Conservation (phyloP, 139 green algal species). For the Coccomyxa sp. region DNA sequence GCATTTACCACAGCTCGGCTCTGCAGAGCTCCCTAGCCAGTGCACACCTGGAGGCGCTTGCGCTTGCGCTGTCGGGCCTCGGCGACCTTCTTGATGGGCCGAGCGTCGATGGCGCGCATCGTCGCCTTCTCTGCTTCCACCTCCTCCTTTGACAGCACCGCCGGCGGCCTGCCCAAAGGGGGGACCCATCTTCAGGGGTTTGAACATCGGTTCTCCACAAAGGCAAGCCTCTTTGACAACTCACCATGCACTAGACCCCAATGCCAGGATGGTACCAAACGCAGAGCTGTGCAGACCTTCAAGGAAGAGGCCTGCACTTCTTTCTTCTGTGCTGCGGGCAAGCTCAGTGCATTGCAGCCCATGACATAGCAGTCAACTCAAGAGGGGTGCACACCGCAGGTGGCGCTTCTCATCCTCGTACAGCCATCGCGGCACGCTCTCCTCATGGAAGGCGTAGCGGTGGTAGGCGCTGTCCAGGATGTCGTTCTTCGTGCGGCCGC, state of each 20-base stretch:
- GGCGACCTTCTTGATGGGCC: constrained; percentile 95
- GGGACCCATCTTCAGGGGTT: not conserved
- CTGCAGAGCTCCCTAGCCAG: too few species aligned
- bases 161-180: constrained; percentile 36
- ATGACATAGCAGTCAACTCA: not conserved
- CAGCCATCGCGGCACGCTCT: constrained; percentile 82
- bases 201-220: too few species aligned
- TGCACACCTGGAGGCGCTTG: constrained; percentile 46
- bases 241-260: too few species aligned
- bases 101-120: constrained; percentile 75
- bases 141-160: constrained; percentile 73
- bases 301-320: not conserved
- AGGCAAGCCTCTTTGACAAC: too few species aligned
- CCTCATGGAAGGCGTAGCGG: constrained; percentile 83
- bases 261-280: not conserved
- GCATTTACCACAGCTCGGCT: too few species aligned
- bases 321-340: too few species aligned
- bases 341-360: too few species aligned
- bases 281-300: not conserved
- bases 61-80: constrained; percentile 90
- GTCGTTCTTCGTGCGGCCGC: constrained; percentile 63
- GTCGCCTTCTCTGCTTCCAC: constrained; percentile 72
- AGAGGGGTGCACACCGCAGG: constrained; percentile 42
- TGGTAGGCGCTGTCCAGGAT: constrained; percentile 97
- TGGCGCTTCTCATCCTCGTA: constrained; percentile 81